Base-by-base conservation (phyloP, 768 basidiomycete genomes). In the Porpolomopsis calyptriformis region DNA sequence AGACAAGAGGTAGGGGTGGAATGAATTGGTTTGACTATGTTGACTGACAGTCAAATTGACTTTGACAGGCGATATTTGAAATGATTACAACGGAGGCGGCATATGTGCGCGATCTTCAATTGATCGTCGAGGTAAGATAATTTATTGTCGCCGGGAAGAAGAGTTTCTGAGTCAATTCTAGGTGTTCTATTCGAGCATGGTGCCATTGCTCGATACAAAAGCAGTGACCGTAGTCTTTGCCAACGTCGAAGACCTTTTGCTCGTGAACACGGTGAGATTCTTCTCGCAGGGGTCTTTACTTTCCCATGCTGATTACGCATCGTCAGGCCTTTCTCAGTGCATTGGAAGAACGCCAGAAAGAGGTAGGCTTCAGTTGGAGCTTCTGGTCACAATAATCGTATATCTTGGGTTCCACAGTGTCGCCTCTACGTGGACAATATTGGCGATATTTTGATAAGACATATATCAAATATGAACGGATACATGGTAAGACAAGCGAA, bases 91-190 rank as follows among this genome's bases (percentile, higher is more conserved):
- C 94, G 0, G 94, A 99, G 61, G 74, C 71, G 6, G 78, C 85
- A 0, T 99, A 96, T 56, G 90, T 97, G 37, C 75, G 90, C 19
- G 88, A 93, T 59, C 62, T 97, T 23, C 94, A 99, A 57, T 72
- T 94, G 25, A 80, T 93, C 49, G 89, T 97, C 16, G 86, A 88
- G 75, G 92, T 88, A 48, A 39, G 72, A 41, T 29, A 5, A 20
- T 20, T 47, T 14, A 40, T 4, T 3, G 40, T 36, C 26, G 8
- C 16, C 10, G 18, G 6, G 33, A n/a, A 35, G 9, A 19, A 27
- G 6, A n/a, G 43, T 10, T 23, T n/a, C 24, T 12, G 27, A 26
- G 39, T 33, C 9, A 45, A n/a, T 43, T 14, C 22, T 8, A 94
- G 87, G 73, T 83, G 11, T 98, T 96, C 64, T 94, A 92, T 62